Evolutionary conservation across 2,329 filamentous ascomycete species (phyloP), one percentile per base, ranked within the genome.

Genomic region (Pyrenochaeta sp.): DNA sequence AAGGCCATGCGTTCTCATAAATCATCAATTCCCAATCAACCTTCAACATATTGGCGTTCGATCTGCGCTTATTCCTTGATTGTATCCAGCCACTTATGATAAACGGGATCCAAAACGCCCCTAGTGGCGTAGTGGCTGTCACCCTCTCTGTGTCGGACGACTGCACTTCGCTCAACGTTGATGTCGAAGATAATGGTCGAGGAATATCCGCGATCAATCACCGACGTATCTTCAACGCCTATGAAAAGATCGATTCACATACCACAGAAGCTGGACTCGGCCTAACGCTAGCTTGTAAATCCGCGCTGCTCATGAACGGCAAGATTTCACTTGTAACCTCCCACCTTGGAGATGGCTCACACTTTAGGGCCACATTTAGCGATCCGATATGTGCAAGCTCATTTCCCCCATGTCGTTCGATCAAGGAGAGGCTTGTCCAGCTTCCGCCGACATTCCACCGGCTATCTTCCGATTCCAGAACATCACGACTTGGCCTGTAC

Each of bases 81-180:
- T 79, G 79, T 40, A 54, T 83, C 0, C 75, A 81, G 2, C 77
- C 79, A 0, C 58, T 83, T 0, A 58, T 82, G 3, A 52, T 76
- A 4, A 82, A 83, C 44, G 79, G 80, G 0, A 67, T 82, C 0
- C 80, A 82, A 25, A 79, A 78, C 34, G 78, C 80, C 1, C 56
- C 65, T 4, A 52, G 72, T 4, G 80, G 80, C 8, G 67, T 75
- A 1, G 72, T 82, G 2, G 69, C 73, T 3, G 68, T 82, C 1
- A 74, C 65, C 0, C 63, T 78, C 0, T 74, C 75, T 0, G 55
- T 77, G 2, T 57, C 51, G 0, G 51, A 73, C 2, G 75, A 79
- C 15, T 68, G 64, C 8, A 67, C 69, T 3, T 62, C 65, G 0
- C 64, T 81, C 0, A 61, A 68, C 3, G 72, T 81, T n/a, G 80